These are phyloP conservation scores for Nakaseomyces delphensis DNA, from an alignment of 1,139 yeast species.

Conservation along the genomic window DNA sequence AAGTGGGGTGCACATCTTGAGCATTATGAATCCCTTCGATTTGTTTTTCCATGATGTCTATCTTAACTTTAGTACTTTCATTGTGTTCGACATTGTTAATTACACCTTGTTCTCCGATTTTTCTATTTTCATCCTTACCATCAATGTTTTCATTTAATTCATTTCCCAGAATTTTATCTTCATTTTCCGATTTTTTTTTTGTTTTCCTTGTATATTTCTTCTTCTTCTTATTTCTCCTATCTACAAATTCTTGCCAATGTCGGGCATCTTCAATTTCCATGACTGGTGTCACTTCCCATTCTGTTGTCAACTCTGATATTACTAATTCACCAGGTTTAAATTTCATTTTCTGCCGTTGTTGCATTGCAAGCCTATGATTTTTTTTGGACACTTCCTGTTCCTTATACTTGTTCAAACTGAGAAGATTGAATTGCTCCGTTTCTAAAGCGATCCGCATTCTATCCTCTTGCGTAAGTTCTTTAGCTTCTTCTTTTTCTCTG, in stretches of 20 bases:
- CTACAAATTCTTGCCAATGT: constrained; percentile 33
- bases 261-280: constrained; percentile 45
- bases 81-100: no score
- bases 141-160: no score
- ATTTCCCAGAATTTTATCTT: neutral
- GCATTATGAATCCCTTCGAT: no score
- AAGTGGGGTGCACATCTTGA: no score
- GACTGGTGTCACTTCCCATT: constrained; percentile 37
- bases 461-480: constrained; percentile 76
- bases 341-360: constrained; percentile 54
- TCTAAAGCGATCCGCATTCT: constrained; percentile 74
- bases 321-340: constrained; percentile 27
- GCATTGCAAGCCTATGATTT: constrained; percentile 63
- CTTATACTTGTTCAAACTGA: constrained; percentile 65
- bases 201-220: constrained; percentile 36
- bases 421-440: constrained; percentile 69
- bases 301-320: constrained; percentile 17
- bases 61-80: no score
- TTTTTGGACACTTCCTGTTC: constrained; percentile 82
- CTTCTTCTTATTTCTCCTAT: constrained; percentile 36
- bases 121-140: no score
- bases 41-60: no score
- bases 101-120: no score
- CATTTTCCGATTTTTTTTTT: constrained; percentile 23
- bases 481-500: constrained; percentile 36